A percentile compares a stretch with the other conserved stretches of the same genome.
Conservation (phyloP, 2,329 filamentous ascomycete genomes). For the Aureobasidium namibiae region DNA sequence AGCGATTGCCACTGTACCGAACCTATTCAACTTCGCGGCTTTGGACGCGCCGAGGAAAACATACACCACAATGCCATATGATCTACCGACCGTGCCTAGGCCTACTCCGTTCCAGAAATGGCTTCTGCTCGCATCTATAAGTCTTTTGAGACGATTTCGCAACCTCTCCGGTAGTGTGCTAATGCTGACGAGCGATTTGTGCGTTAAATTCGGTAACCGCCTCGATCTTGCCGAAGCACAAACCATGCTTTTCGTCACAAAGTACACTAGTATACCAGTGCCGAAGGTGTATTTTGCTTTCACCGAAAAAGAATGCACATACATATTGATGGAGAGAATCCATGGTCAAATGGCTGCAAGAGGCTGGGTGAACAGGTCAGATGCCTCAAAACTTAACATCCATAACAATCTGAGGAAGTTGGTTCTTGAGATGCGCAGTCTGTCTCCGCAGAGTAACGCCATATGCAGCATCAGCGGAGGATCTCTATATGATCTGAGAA, state of each 20-base stretch:
- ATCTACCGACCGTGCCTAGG: background rate
- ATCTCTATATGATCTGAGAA: background rate
- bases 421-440: background rate
- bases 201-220: background rate
- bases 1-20: background rate
- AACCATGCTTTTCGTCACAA: constrained; percentile 34
- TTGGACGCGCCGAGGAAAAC: background rate
- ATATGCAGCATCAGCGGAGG: background rate
- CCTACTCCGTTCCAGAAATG: background rate
- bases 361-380: background rate
- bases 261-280: constrained; percentile 37
- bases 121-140: background rate
- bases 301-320: constrained; percentile 29
- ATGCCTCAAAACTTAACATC: background rate
- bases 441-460: background rate
- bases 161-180: background rate
- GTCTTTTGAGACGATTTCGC: background rate
- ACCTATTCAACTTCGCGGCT: background rate
- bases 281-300: constrained; percentile 40
- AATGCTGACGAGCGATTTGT: background rate
- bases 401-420: background rate
- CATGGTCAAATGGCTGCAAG: constrained; percentile 9
- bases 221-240: constrained; percentile 31
- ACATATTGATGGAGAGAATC: constrained; percentile 38
- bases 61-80: background rate